Evolutionary conservation across 352 stramenopile species (phyloP), one percentile per base, ranked within the genome.

Genomic region (Phytopythium cucurbitacearum): DNA sequence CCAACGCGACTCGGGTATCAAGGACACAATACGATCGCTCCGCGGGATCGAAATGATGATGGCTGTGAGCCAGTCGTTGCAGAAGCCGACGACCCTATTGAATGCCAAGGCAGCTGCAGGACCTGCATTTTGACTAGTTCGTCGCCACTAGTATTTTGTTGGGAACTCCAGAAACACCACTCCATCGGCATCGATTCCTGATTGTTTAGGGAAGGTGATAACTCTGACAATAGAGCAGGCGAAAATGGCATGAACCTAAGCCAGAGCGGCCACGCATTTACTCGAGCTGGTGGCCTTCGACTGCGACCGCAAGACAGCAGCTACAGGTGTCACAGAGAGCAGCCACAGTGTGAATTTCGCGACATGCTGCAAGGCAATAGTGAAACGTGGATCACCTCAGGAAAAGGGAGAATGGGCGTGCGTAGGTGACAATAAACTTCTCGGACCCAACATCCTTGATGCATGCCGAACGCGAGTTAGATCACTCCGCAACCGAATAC

Each of bases 1-100:
- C 15, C 76, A 87, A 44, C 10, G 51, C 0, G 76, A 85, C 10
- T 21, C 56, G 0, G 35, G 53, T 1, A 65, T 87, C 38, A 91
- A 93, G 53, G 53, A 71, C 16, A n/a, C 16, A 6, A 66, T 93
- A 7, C 78, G 80, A 0, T 64, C 72, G 11, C 51, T 93, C 8
- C 74, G 82, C 15, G 82, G 82, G 0, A 88, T 93, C 37, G 82
- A 91, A 57, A 91, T 93, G 69, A 87, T 93, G 78, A 48, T 90
- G 16, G 69, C 56, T 5, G 67, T 90, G 35, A 86, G 78, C 40
- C 71, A 79, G 52, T 82, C 75, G 7, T 48, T 87, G 0, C 57
- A 70, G n/a, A 46, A 65, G 28, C 15, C 56, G 7, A 44, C 44
- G 40, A 35, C 54, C 53, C 11, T 49, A 13, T 11, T 7, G 8